A percentile compares a stretch with the other conserved stretches of the same genome.
These are phyloP conservation scores for Ciborinia camelliae DNA, from an alignment of 2,329 filamentous ascomycete genomes.

Conservation along the genomic window DNA sequence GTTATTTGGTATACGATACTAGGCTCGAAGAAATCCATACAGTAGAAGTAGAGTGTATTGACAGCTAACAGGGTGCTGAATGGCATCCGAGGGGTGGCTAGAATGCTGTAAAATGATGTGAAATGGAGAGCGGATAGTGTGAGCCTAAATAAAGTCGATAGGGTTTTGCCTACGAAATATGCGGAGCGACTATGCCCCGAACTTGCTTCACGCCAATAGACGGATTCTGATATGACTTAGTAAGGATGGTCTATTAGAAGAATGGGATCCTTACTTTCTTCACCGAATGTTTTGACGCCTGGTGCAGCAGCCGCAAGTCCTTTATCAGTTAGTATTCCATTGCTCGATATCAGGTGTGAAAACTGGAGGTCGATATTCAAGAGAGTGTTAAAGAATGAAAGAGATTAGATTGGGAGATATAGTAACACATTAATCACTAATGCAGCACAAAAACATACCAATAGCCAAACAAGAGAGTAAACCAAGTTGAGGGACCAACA, in stretches of 20 bases:
- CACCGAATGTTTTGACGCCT: not conserved
- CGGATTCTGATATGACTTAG: not conserved
- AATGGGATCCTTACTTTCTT: slow-evolving; percentile 20
- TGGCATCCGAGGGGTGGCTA: not conserved
- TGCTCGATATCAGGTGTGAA: no score
- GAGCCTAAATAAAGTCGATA: not conserved
- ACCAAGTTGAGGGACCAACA: not conserved
- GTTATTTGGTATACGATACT: not conserved
- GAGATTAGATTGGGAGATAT: not conserved
- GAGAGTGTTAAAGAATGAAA: not conserved
- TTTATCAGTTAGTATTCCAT: not conserved
- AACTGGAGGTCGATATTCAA: not conserved
- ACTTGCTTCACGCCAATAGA: not conserved
- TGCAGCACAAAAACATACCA: not conserved
- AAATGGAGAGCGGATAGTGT: not conserved
- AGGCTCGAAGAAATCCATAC: not conserved
- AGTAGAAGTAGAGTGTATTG: not conserved
- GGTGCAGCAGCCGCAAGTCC: slow-evolving; percentile 2
- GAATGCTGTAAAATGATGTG: not conserved
- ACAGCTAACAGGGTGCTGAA: not conserved
- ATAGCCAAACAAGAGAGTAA: slow-evolving; percentile 3
- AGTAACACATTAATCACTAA: not conserved
- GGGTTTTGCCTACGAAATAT: not conserved
- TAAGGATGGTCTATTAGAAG: not conserved
- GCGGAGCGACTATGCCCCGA: not conserved